Percentiles rank a stretch among this genome's conserved stretches.
phyloP scores from a whole-genome alignment of 805 yeast species.

The Wickerhamomyces sydowiorum region DNA sequence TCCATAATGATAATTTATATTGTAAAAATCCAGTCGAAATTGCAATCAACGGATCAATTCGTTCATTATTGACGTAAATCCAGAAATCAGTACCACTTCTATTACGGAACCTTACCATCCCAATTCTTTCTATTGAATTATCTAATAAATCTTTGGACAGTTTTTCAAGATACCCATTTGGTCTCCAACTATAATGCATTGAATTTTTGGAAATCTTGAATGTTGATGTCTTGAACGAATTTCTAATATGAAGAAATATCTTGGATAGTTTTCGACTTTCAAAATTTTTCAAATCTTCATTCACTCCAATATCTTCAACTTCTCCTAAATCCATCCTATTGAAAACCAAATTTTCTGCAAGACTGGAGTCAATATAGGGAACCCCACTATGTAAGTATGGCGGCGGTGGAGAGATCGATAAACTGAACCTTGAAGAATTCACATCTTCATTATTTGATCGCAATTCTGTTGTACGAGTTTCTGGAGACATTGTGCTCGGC shows the following conservation, averaged over 20 bases:
- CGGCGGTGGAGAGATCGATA: neutral
- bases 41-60: constrained; percentile 10
- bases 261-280: constrained; percentile 6
- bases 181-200: constrained; percentile 11
- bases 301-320: neutral
- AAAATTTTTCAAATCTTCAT: neutral
- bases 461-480: too few species aligned
- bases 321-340: neutral
- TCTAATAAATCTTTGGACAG: constrained; percentile 1
- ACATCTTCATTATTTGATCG: too few species aligned
- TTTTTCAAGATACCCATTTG: constrained; percentile 18
- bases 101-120: constrained; percentile 3
- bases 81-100: constrained; percentile 1
- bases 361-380: constrained; percentile 14
- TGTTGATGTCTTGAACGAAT: neutral
- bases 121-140: constrained; percentile 12
- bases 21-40: constrained; percentile 11
- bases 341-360: constrained; percentile 3
- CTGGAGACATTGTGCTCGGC: too few species aligned
- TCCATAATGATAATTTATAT: constrained; percentile 3
- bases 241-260: neutral
- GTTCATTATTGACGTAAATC: constrained; percentile 8
- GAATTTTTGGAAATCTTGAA: constrained; percentile 5
- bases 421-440: too few species aligned
- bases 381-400: neutral